Conservation (phyloP, 148 eudicot species). For the Suaeda aralocaspica region DNA sequence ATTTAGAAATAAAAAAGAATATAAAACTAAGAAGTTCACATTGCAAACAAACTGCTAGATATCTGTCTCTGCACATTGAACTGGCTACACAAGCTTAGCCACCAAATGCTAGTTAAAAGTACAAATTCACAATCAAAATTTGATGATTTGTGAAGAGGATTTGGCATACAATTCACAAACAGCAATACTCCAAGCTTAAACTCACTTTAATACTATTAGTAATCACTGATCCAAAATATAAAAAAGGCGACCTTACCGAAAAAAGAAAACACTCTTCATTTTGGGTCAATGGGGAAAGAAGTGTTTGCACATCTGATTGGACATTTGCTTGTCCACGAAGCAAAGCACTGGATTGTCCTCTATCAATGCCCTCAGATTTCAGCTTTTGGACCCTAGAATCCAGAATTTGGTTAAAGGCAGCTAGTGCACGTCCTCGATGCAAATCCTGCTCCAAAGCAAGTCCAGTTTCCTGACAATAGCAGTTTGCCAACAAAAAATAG, state of each 20-base stretch:
- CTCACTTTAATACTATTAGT: neutral
- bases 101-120: neutral
- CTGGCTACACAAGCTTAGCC: neutral
- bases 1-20: too few species aligned
- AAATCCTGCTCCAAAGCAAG: slow-evolving; percentile 84
- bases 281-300: slow-evolving; percentile 67
- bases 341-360: slow-evolving; percentile 47
- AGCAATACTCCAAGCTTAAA: neutral
- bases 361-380: slow-evolving; percentile 46
- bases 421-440: slow-evolving; percentile 92
- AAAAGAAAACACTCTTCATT: slow-evolving; percentile 84
- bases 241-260: slow-evolving; percentile 46
- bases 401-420: slow-evolving; percentile 79
- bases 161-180: slow-evolving; percentile 7
- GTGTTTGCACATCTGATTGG: slow-evolving; percentile 71
- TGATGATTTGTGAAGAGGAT: neutral
- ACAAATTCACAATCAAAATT: neutral
- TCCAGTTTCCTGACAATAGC: slow-evolving; percentile 60
- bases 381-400: slow-evolving; percentile 62
- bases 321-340: slow-evolving; percentile 58
- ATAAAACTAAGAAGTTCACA: neutral
- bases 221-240: slow-evolving; percentile 15
- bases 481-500: slow-evolving; percentile 9
- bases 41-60: neutral
- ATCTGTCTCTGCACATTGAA: neutral